Conservation (phyloP, 129 eudicot genomes). For the Chrysanthemum seticuspe region DNA sequence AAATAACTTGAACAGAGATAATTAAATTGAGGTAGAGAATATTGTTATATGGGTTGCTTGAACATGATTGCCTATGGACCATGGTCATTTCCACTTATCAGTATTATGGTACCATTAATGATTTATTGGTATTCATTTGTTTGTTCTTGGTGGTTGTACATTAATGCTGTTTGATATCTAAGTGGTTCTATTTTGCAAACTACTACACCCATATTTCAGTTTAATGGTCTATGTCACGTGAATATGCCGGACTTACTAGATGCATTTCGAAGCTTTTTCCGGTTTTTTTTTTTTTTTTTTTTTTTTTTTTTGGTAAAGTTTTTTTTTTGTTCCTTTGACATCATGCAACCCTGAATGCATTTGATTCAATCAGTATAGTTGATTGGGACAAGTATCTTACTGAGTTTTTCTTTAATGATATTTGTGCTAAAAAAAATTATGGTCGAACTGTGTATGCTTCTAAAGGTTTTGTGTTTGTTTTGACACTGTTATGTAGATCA, state of each 20-base stretch:
- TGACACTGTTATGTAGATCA: too few relatives aligned
- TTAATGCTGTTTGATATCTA: neutral
- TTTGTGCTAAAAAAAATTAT: neutral
- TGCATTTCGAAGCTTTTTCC: neutral
- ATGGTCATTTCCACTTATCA: neutral
- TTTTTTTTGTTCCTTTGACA: conserved; percentile 3
- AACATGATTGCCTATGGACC: neutral
- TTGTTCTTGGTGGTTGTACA: conserved; percentile 9
- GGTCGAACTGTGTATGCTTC: too few relatives aligned
- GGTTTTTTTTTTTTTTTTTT: too few relatives aligned
- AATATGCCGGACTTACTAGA: neutral
- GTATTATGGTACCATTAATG: neutral
- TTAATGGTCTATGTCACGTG: conserved; percentile 12
- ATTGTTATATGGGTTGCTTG: conserved; percentile 11
- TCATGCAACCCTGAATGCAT: neutral
- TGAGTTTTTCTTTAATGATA: neutral
- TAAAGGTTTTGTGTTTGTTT: too few relatives aligned
- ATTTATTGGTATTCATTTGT: neutral
- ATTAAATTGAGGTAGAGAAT: neutral
- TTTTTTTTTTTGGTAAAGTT: too few relatives aligned
- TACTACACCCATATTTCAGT: conserved; percentile 13
- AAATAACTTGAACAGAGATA: too few relatives aligned
- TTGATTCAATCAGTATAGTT: neutral
- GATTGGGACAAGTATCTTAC: neutral
- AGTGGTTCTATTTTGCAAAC: conserved; percentile 4